Percentiles rank a stretch among this genome's conserved stretches.
phyloP scores from a whole-genome alignment of 768 basidiomycete genomes.

The Suillus sp. region DNA sequence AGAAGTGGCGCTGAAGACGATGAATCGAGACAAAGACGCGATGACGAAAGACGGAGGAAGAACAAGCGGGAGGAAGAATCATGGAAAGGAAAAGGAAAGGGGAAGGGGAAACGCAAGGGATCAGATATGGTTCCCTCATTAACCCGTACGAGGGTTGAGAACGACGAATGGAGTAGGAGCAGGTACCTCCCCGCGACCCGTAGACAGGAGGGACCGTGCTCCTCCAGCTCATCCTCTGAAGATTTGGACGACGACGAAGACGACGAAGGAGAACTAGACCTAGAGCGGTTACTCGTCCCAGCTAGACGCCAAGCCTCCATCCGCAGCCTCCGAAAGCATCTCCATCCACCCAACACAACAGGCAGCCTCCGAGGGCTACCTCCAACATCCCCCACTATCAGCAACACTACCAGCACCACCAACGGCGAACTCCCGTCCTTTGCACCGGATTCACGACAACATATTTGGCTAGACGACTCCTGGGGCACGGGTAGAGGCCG shows the following conservation, averaged over 20 bases:
- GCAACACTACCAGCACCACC: not conserved
- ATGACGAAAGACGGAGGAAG: conserved; percentile 27
- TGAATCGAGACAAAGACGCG: conserved; percentile 19
- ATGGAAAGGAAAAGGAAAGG: conserved; percentile 22
- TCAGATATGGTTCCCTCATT: conserved; percentile 56
- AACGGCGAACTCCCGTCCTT: conserved; percentile 23
- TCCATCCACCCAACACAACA: conserved; percentile 34
- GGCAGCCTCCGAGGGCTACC: conserved; percentile 19
- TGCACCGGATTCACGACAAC: conserved; percentile 8
- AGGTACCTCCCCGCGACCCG: conserved; percentile 29
- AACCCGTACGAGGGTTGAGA: conserved; percentile 60
- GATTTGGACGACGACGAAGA: conserved; percentile 43
- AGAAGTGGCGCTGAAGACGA: conserved; percentile 26
- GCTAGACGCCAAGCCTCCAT: conserved; percentile 77
- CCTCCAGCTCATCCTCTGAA: conserved; percentile 27
- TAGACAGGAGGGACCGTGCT: conserved; percentile 17
- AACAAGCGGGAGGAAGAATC: conserved; percentile 21
- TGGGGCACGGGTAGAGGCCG: conserved; percentile 24
- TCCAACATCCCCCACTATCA: conserved; percentile 20
- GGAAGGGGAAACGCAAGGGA: conserved; percentile 35
- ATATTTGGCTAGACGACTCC: conserved; percentile 24
- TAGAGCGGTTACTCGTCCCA: conserved; percentile 68
- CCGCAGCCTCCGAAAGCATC: conserved; percentile 66
- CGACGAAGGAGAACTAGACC: conserved; percentile 60
- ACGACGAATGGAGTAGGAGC: conserved; percentile 52